These are phyloP conservation scores for Diaporthe velutina DNA, from an alignment of 2,329 filamentous ascomycete genomes.

Conservation along the genomic window DNA sequence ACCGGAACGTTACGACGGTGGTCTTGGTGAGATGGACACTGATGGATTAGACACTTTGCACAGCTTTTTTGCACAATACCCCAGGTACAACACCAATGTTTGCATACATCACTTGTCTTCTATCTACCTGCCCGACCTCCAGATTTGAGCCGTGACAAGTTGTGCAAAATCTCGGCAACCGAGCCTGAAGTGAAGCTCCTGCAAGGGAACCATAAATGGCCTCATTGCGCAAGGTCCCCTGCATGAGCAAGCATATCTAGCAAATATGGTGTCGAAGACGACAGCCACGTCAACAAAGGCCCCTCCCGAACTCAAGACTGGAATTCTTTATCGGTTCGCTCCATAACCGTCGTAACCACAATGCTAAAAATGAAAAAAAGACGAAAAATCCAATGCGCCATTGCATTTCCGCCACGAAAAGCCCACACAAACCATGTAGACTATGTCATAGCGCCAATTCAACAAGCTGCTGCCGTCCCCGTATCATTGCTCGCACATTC, in stretches of 20 bases:
- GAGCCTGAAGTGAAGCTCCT: background rate
- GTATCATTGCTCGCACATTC: conserved; percentile 33
- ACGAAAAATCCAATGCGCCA: conserved; percentile 6
- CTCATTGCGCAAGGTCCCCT: background rate
- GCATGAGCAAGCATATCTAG: background rate
- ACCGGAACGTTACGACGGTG: background rate
- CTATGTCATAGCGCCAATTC: background rate
- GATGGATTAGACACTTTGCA: conserved; percentile 19
- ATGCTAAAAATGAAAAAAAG: too few relatives aligned
- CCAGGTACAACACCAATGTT: conserved; percentile 36
- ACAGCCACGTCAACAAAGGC: background rate
- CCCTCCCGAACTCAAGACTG: background rate
- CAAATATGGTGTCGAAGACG: too few relatives aligned
- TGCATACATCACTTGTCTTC: conserved; percentile 33
- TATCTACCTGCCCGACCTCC: background rate
- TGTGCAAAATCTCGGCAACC: background rate
- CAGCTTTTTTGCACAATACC: conserved; percentile 39
- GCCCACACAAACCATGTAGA: background rate
- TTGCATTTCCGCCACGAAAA: background rate
- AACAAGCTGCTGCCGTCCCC: conserved; percentile 11
- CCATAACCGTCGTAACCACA: background rate
- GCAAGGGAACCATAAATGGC: background rate
- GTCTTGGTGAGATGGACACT: conserved; percentile 9
- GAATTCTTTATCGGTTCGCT: background rate
- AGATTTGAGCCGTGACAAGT: background rate